Conservation (phyloP, 805 yeast species). For the Peterozyma xylosa region DNA sequence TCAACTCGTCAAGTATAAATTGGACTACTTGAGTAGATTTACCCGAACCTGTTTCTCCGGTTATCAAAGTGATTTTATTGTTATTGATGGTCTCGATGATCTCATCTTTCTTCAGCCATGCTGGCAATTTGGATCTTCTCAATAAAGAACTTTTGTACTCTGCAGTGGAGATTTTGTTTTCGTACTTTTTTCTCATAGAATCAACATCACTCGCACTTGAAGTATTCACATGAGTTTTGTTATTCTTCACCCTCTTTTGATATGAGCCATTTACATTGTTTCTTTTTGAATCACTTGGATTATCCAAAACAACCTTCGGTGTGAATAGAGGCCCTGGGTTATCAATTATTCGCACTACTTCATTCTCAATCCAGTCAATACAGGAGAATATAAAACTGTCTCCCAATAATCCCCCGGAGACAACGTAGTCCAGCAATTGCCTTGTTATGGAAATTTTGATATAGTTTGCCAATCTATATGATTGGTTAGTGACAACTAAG, state of each 20-base stretch:
- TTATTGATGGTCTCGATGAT: conserved; percentile 48
- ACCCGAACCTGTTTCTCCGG: conserved; percentile 98
- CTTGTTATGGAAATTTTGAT: conserved; percentile 52
- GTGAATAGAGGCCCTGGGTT: conserved; percentile 68
- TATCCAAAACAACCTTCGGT: conserved; percentile 13
- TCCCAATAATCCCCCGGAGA: conserved; percentile 45
- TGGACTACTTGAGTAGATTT: conserved; percentile 94
- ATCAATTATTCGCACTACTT: conserved; percentile 47
- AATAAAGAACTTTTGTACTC: conserved; percentile 28
- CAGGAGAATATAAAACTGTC: conserved; percentile 61
- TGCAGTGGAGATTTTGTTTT: conserved; percentile 11
- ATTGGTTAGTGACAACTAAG: conserved; percentile 29
- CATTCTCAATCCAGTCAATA: conserved; percentile 73
- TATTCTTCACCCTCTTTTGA: conserved; percentile 10
- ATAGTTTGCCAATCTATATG: conserved; percentile 59
- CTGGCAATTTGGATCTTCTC: conserved; percentile 62
- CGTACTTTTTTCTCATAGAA: conserved; percentile 26
- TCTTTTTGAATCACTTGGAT: conserved; percentile 11
- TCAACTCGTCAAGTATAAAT: conserved; percentile 67
- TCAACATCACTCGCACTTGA: conserved; percentile 23
- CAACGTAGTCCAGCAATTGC: conserved; percentile 35
- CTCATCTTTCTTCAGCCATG: conserved; percentile 62
- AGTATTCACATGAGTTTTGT: conserved; percentile 2
- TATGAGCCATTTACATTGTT: conserved; percentile 19
- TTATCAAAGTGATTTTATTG: conserved; percentile 65